Conservation (phyloP, 352 stramenopile species). For the Pythium utonaiense region DNA sequence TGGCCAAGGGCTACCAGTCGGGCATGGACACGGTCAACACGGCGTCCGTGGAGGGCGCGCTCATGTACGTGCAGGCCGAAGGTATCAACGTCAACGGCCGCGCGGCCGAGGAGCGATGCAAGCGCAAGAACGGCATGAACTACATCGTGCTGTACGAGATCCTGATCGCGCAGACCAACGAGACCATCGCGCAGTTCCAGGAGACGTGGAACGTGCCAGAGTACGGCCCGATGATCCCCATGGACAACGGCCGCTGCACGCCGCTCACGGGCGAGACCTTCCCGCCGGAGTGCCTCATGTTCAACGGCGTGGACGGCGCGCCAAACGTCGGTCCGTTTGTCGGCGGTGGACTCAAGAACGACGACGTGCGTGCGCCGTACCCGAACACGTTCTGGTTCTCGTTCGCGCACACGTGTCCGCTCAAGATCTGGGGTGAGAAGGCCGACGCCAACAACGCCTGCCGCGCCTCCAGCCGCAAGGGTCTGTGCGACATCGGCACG, state of each 20-base stretch:
- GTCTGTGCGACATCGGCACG: constrained; percentile 53
- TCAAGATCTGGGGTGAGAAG: constrained; percentile 53
- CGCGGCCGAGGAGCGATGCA: constrained; percentile 40
- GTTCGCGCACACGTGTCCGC: constrained; percentile 44
- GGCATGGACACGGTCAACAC: constrained; percentile 74
- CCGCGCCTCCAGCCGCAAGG: constrained; percentile 44
- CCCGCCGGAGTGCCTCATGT: constrained; percentile 37
- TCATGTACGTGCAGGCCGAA: constrained; percentile 82
- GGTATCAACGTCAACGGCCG: constrained; percentile 66
- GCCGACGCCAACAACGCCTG: constrained; percentile 36
- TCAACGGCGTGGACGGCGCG: constrained; percentile 38
- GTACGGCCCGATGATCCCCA: constrained; percentile 42
- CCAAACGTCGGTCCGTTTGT: constrained; percentile 51
- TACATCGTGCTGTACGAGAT: constrained; percentile 55
- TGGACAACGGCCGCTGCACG: constrained; percentile 39
- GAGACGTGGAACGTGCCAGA: constrained; percentile 32
- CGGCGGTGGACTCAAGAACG: constrained; percentile 32
- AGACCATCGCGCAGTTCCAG: constrained; percentile 39
- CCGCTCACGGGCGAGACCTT: constrained; percentile 25
- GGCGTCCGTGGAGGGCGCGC: constrained; percentile 57
- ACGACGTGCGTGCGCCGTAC: constrained; percentile 27
- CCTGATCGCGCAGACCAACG: constrained; percentile 41
- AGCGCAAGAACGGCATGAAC: constrained; percentile 48
- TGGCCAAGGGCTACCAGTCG: constrained; percentile 48
- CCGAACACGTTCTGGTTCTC: constrained; percentile 34